Percentiles rank a stretch among this genome's conserved stretches.
Evolutionary conservation across 2,329 filamentous ascomycete species (phyloP).

Genomic region (Diaporthe amygdali): DNA sequence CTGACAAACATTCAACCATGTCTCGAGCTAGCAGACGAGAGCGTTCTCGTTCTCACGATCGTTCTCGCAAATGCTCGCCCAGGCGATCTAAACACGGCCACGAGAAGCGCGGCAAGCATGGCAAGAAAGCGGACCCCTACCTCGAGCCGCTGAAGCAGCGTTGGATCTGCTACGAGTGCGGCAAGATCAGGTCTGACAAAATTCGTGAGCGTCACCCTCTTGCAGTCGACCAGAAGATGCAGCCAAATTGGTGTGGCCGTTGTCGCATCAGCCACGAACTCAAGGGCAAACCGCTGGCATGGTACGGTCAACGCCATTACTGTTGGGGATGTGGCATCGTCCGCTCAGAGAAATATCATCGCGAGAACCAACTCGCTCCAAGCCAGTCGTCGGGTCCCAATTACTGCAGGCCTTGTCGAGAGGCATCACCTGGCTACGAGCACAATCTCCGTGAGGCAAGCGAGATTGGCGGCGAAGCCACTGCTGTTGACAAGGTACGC

Average conservation of each 20-base stretch:
- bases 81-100: slow-evolving; percentile 19
- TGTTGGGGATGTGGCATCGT: slow-evolving; percentile 26
- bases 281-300: slow-evolving; percentile 3
- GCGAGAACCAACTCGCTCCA: slow-evolving; percentile 14
- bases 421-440: slow-evolving; percentile 18
- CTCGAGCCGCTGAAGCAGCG: slow-evolving; percentile 20
- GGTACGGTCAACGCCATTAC: slow-evolving; percentile 21
- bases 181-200: slow-evolving; percentile 42
- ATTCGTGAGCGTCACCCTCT: slow-evolving; percentile 44
- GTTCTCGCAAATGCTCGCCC: not conserved
- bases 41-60: not conserved
- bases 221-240: slow-evolving; percentile 35
- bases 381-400: slow-evolving; percentile 16
- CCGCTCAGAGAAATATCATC: slow-evolving; percentile 23
- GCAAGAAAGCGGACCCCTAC: slow-evolving; percentile 18
- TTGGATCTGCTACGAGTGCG: slow-evolving; percentile 49
- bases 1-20: slow-evolving; percentile 6
- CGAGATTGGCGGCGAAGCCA: slow-evolving; percentile 18
- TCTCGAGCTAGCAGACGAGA: not conserved
- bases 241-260: slow-evolving; percentile 40
- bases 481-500: slow-evolving; percentile 13
- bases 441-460: slow-evolving; percentile 23
- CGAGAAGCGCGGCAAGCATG: slow-evolving; percentile 22
- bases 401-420: slow-evolving; percentile 25
- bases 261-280: slow-evolving; percentile 34